Base-by-base conservation (phyloP, 2,329 filamentous ascomycete species). In the Scytalidium lignicola region DNA sequence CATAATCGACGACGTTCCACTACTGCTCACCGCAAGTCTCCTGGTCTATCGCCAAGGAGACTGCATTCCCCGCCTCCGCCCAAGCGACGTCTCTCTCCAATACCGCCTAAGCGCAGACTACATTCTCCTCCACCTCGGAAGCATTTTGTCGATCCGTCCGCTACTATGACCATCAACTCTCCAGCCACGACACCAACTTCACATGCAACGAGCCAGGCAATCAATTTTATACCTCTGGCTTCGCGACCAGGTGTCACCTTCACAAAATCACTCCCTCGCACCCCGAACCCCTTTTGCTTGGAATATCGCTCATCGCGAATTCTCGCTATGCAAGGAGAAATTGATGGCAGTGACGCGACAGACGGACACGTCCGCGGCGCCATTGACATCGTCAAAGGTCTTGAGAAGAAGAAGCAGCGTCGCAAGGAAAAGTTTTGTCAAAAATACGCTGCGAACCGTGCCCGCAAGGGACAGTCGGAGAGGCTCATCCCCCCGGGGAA, bases 321-420 rank as follows among this genome's bases (percentile, higher is more conserved):
- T 68, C 73, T 46, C 62, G 70, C 47, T 54, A 65, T 55, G 48
- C 67, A 71, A 49, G 67, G 69, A 62, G 59, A 66, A 63, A 58
- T 29, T 53, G 62, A 50, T 63, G 63, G 60, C 58, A 52, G 49
- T 53, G 54, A 67, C 55, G 55, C 65, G 58, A 55, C 62, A 45
- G 78, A 85, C 45, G 71, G 82, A 40, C 90, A 93, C 55, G 80
- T 89, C 9, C 87, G 93, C 54, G 90, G 90, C n/a, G 91, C 93
- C 29, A 95, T 99, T 58, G 93, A 97, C 68, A 99, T 96, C 53
- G 88, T 96, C 69, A 95, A 96, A 67, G 93, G 93, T 8, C 79
- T 99, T 1, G 93, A 99, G 72, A 86, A 88, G 69, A 97, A 96
- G 73, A 86, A 91, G 21, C 88, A 93, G 71, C 85, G 93, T 56